Evolutionary conservation across 1,284 basidiomycete species (phyloP), one percentile per base, ranked within the genome.

Genomic region (Dichomitus squalens): DNA sequence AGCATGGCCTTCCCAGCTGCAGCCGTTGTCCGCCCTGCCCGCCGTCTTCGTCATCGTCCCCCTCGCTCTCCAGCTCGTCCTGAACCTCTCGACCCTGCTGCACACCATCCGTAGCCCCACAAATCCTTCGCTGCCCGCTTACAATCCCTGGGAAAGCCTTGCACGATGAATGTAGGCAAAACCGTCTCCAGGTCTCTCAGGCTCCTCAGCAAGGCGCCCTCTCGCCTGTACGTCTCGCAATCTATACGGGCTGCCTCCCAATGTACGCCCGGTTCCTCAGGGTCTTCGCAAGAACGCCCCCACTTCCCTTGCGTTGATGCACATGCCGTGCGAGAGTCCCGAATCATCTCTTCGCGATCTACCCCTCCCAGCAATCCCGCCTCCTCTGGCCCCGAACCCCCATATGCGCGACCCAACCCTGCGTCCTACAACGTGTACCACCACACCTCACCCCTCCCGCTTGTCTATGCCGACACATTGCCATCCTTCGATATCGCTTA

Each of bases 401-500:
- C 89, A 0, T 93, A 93, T 66, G 86, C 87, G 0, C 83, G 90
- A 14, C 90, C 90, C 0, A 86, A 76, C 53, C 90, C 90, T 1
- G 73, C 80, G 9, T 83, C 87, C 0, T 93, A 92, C 76, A 74
- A 80, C 39, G 71, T 80, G 25, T 95, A 88, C 68, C 83, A 84
- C 59, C 86, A 91, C 63, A 61, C 75, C 0, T 66, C 73, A 1
- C 84, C 90, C 0, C 79, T 98, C 25, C 79, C 83, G 0, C 82
- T 99, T 12, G 80, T 86, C 12, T 98, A 98, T 75, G 78, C 86
- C 0, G 72, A 80, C 0, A 76, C 87, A 0, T 80, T 99, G 0
- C 87, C 92, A 0, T 76, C 84, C 16, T 93, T 95, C 67, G 85
- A 93, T 62, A 80, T 99, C 53, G 97, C 97, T 0, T 99, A 99